A percentile compares a stretch with the other conserved stretches of the same genome.
Evolutionary conservation across 2,329 filamentous ascomycete genomes (phyloP).

Genomic region (Remersonia thermophila): DNA sequence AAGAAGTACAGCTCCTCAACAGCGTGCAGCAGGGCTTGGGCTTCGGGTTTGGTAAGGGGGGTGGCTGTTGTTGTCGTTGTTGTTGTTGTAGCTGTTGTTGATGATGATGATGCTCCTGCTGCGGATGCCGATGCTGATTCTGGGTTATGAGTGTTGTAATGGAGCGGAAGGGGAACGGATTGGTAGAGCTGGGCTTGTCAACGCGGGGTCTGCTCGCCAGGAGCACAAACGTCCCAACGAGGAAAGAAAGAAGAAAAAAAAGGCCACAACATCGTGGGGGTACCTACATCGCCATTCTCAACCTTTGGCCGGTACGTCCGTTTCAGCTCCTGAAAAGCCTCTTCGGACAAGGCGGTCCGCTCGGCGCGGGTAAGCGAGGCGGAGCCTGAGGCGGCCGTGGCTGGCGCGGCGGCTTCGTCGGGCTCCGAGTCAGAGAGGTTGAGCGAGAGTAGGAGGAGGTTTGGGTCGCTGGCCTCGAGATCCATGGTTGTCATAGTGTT

Average conservation of each 20-base stretch:
- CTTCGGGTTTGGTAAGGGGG: conserved; percentile 32
- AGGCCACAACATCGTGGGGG: conserved; percentile 14
- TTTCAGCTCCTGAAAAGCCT: conserved; percentile 35
- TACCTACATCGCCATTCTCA: conserved; percentile 45
- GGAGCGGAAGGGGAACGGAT: conserved; percentile 30
- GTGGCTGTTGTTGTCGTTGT: too few species aligned
- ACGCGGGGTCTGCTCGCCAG: too few species aligned
- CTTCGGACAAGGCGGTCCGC: conserved; percentile 33
- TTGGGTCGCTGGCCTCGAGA: conserved; percentile 20
- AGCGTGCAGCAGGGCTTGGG: conserved; percentile 41
- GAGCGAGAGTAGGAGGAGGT: conserved; percentile 29
- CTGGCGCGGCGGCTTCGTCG: conserved; percentile 11
- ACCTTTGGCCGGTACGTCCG: conserved; percentile 34
- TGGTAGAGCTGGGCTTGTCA: not conserved
- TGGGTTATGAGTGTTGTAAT: conserved; percentile 19
- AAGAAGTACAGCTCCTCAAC: conserved; percentile 48
- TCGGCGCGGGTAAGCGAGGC: conserved; percentile 13
- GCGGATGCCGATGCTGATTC: too few species aligned
- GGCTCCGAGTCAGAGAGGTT: conserved; percentile 24
- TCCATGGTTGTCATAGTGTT: conserved; percentile 18
- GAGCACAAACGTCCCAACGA: too few species aligned
- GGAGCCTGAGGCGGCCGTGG: conserved; percentile 5
- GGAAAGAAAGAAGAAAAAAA: too few species aligned
- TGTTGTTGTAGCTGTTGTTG: too few species aligned
- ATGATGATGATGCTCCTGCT: too few species aligned